Evolutionary conservation across 164 flowering plant species (phyloP), one percentile per base, ranked within the genome.

Genomic region (Piper betle): DNA sequence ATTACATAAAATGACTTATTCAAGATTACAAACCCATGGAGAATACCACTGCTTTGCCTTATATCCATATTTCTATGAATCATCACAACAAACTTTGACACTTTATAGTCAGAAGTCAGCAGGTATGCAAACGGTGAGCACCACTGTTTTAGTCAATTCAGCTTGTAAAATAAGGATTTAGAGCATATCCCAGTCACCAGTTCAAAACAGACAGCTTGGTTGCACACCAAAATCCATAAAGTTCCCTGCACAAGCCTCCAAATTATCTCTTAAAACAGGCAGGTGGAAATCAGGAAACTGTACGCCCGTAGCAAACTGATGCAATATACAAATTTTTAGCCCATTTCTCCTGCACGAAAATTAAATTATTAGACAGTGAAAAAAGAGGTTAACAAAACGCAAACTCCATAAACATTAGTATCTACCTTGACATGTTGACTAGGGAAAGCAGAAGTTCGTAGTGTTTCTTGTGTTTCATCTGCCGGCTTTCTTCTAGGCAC

Each of bases 381-480:
- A 10, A 52, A 8, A 39, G 18, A 33, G 13, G n/a, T 38, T 17
- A 11, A 50, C 18, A 9, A 53, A 40, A 40, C 6, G 53, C 39
- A 16, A 0, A 46, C 7, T 52, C 13, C 10, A 8, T 53, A 33
- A 9, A 17, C 19, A 38, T 10, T n/a, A 67, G 16, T 10, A 39
- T 55, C 16, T 38, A 91, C 97, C 91, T 86, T 88, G 60, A 91
- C 88, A 75, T 86, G 93, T 37, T 83, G 77, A 68, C 91, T 81
- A 9, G 97, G 97, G 72, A 91, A 91, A 61, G 85, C 84, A 73
- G 91, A 78, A 60, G 96, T 88, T 41, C 97, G 71, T 33, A 90
- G 85, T 5, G 96, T 91, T 74, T 91, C 97, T 60, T 91, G 96
- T 39, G 87, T 86, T 72, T 86, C 94, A 80, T 84, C 94, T 0